Evolutionary conservation across 1,139 yeast genomes (phyloP).

Genomic region (Wickerhamomyces sp.): DNA sequence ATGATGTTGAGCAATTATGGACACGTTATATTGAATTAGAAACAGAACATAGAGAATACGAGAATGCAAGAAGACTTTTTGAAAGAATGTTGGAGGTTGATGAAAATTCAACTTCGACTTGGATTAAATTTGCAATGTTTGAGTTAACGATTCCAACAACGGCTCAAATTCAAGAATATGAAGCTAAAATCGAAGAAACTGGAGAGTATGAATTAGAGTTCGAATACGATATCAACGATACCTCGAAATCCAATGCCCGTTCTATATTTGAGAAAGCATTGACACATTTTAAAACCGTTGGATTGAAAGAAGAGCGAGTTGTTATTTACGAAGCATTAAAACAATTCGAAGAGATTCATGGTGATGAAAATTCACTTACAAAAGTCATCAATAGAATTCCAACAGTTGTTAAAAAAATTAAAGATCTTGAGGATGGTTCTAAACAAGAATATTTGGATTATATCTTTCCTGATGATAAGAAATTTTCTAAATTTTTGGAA

Average conservation of each 20-base stretch:
- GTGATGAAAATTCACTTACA: constrained; percentile 36
- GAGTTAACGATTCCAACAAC: constrained; percentile 64
- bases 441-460: constrained; percentile 59
- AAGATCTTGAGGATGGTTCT: constrained; percentile 38
- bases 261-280: constrained; percentile 53
- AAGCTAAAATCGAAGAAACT: constrained; percentile 27
- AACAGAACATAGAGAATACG: constrained; percentile 53
- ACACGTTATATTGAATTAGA: constrained; percentile 51
- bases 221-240: constrained; percentile 43
- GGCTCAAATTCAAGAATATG: constrained; percentile 39
- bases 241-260: constrained; percentile 49
- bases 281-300: constrained; percentile 33
- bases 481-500: constrained; percentile 49
- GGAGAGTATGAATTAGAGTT: constrained; percentile 46
- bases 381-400: constrained; percentile 51
- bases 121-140: constrained; percentile 69
- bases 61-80: constrained; percentile 50
- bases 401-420: constrained; percentile 43
- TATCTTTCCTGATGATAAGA: constrained; percentile 60
- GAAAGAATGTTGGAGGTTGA: constrained; percentile 35
- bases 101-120: constrained; percentile 36
- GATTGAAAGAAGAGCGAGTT: constrained; percentile 42
- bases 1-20: constrained; percentile 34
- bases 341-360: constrained; percentile 63
- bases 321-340: constrained; percentile 58